Conservation (phyloP, 2,329 filamentous ascomycete species). For the Colletotrichum magnum region DNA sequence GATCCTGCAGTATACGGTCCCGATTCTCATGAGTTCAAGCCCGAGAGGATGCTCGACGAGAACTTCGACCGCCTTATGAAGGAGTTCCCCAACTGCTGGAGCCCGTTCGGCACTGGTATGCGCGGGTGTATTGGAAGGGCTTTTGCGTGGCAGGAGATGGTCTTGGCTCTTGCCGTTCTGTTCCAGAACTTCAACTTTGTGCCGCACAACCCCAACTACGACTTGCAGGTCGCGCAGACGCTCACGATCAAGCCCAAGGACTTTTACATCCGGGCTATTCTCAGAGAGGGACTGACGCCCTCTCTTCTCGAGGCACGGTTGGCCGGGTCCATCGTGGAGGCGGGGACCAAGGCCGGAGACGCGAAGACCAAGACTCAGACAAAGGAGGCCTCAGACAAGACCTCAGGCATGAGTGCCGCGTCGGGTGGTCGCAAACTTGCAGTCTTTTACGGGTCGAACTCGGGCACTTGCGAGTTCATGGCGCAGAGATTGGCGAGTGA, state of each 20-base stretch:
- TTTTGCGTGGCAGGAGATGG: slow-evolving; percentile 68
- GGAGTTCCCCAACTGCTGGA: slow-evolving; percentile 55
- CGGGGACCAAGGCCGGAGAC: slow-evolving; percentile 5
- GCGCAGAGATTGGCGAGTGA: slow-evolving; percentile 71
- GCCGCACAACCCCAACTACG: slow-evolving; percentile 70
- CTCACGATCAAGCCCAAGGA: slow-evolving; percentile 74
- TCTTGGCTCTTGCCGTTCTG: slow-evolving; percentile 65
- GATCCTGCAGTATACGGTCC: slow-evolving; percentile 70
- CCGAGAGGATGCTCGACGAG: slow-evolving; percentile 74
- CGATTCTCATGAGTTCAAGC: slow-evolving; percentile 70
- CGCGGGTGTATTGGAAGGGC: slow-evolving; percentile 66
- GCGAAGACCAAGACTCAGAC: background rate
- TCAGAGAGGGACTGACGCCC: slow-evolving; percentile 59
- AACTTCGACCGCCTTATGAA: slow-evolving; percentile 55
- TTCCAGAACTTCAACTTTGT: slow-evolving; percentile 78
- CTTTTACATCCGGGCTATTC: slow-evolving; percentile 69
- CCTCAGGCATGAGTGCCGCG: background rate
- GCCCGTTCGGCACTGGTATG: slow-evolving; percentile 68
- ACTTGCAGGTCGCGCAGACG: slow-evolving; percentile 65
- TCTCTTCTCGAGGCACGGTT: slow-evolving; percentile 62
- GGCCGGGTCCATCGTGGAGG: slow-evolving; percentile 48
- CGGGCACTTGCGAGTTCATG: slow-evolving; percentile 77
- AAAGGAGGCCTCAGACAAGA: background rate
- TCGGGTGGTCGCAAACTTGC: slow-evolving; percentile 58
- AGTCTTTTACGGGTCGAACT: slow-evolving; percentile 80